phyloP scores from a whole-genome alignment of 2,329 filamentous ascomycete genomes.

The Paecilomyces formosus region DNA sequence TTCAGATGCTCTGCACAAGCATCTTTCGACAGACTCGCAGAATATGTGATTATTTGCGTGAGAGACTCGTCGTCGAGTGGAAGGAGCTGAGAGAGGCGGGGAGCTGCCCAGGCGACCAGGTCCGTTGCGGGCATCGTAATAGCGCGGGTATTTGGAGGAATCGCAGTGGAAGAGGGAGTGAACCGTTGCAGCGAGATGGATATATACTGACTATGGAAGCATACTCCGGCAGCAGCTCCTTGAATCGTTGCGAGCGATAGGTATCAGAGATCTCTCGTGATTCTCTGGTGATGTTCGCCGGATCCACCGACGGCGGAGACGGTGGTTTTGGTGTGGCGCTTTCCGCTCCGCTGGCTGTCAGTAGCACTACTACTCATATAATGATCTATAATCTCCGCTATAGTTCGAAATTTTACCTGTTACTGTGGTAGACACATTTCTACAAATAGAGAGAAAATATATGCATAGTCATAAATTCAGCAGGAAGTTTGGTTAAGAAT shows the following conservation, averaged over 20 bases:
- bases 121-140: slow-evolving; percentile 20
- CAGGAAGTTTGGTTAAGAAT: not conserved
- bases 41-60: slow-evolving; percentile 76
- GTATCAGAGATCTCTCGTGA: not conserved
- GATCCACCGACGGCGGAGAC: slow-evolving; percentile 3
- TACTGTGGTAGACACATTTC: not conserved
- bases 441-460: not conserved
- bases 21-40: slow-evolving; percentile 64
- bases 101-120: slow-evolving; percentile 50
- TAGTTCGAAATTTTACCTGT: not conserved
- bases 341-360: not conserved
- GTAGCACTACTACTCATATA: too few relatives aligned
- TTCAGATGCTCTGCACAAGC: slow-evolving; percentile 78
- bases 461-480: not conserved
- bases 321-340: slow-evolving; percentile 4
- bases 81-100: slow-evolving; percentile 71
- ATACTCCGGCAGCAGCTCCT: not conserved
- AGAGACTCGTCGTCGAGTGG: slow-evolving; percentile 80
- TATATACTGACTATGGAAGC: not conserved
- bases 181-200: not conserved
- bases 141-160: not conserved
- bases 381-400: not conserved
- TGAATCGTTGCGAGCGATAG: not conserved
- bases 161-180: not conserved
- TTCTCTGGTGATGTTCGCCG: not conserved